Evolutionary conservation across 257 asterid species (phyloP).

Genomic region (Solanum medicagineum): DNA sequence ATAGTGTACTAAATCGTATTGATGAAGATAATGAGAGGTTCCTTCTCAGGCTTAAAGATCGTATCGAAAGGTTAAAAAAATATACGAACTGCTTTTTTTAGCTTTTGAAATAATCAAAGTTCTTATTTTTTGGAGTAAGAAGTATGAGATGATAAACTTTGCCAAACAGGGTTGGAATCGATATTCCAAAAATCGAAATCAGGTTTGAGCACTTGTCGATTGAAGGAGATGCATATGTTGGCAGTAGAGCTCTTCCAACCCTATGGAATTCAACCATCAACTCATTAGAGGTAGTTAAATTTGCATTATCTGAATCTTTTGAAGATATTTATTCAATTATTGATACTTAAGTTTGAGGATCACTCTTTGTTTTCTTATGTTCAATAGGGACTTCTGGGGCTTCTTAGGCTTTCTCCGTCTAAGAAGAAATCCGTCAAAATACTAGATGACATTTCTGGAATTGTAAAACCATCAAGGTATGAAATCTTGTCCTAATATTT

Average conservation of each 20-base stretch:
- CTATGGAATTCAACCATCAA: slow-evolving; percentile 51
- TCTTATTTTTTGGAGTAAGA: neutral
- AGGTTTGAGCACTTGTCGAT: slow-evolving; percentile 54
- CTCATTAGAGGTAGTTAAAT: slow-evolving; percentile 40
- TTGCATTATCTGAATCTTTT: neutral
- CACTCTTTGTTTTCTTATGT: neutral
- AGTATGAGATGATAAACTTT: neutral
- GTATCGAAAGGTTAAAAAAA: slow-evolving; percentile 43
- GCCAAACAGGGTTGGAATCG: slow-evolving; percentile 49
- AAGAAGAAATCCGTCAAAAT: slow-evolving; percentile 57
- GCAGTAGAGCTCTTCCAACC: slow-evolving; percentile 83
- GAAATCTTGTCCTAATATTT: neutral
- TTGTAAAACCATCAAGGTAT: slow-evolving; percentile 80
- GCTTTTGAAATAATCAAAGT: neutral
- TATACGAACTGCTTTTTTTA: neutral
- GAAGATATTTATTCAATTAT: neutral
- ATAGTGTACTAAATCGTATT: slow-evolving; percentile 39
- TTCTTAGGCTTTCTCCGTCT: slow-evolving; percentile 41
- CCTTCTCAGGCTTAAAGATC: slow-evolving; percentile 43
- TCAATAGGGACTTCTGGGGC: slow-evolving; percentile 43
- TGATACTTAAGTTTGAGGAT: neutral
- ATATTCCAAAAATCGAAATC: slow-evolving; percentile 45
- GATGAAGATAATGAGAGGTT: slow-evolving; percentile 70
- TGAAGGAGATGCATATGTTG: slow-evolving; percentile 63
- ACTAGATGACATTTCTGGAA: slow-evolving; percentile 63